phyloP scores from a whole-genome alignment of 768 basidiomycete genomes.

The Amanita polypyramis region DNA sequence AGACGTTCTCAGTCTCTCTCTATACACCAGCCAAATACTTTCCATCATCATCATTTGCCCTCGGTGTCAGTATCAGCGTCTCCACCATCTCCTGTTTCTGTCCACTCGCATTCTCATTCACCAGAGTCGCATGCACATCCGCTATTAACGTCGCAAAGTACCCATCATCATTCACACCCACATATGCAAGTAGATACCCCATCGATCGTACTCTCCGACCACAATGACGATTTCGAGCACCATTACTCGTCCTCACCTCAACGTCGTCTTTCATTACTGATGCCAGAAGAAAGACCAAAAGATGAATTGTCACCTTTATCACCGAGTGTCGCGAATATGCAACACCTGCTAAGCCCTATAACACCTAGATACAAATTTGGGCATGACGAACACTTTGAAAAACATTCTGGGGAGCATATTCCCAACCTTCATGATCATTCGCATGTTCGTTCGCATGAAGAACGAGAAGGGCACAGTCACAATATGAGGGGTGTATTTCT shows the following conservation, averaged over 20 bases:
- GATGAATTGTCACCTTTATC: conserved; percentile 13
- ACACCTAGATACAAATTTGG: conserved; percentile 54
- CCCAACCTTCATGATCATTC: conserved; percentile 39
- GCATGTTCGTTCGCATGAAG: conserved; percentile 33
- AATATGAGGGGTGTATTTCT: conserved; percentile 99
- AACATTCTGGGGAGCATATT: conserved; percentile 30
- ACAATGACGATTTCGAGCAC: background rate
- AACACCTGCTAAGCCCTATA: conserved; percentile 37
- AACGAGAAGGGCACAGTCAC: conserved; percentile 78
- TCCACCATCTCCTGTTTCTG: conserved; percentile 10
- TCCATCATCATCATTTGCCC: conserved; percentile 19
- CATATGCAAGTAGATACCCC: conserved; percentile 13
- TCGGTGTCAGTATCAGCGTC: conserved; percentile 12
- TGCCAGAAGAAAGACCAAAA: conserved; percentile 13
- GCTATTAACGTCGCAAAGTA: background rate
- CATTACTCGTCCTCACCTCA: background rate
- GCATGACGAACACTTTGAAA: conserved; percentile 40
- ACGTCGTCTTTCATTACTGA: conserved; percentile 16
- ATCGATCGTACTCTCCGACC: conserved; percentile 5
- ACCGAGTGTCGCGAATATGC: conserved; percentile 9
- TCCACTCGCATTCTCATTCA: conserved; percentile 18
- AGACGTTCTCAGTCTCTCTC: background rate
- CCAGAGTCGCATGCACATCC: background rate
- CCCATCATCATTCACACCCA: conserved; percentile 13
- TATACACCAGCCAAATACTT: conserved; percentile 1